Evolutionary conservation across 805 yeast species (phyloP).

Genomic region (Huiozyma naganishii): DNA sequence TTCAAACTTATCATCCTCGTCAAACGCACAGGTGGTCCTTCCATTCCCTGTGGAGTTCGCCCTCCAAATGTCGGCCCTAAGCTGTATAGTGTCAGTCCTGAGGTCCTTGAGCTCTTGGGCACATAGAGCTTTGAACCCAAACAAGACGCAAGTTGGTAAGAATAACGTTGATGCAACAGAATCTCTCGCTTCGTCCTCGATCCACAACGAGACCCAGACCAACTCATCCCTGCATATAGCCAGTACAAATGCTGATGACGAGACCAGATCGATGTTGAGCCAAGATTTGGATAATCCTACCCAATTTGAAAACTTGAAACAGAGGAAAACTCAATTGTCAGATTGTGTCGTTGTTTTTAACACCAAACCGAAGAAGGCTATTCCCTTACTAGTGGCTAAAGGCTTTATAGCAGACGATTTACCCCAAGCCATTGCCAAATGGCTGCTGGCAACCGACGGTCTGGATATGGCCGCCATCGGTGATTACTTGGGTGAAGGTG

Average conservation of each 20-base stretch:
- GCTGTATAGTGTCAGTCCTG: conserved; percentile 70
- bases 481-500: conserved; percentile 86
- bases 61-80: conserved; percentile 69
- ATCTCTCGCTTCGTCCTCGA: conserved; percentile 15
- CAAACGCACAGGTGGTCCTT: conserved; percentile 10
- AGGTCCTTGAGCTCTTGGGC: conserved; percentile 82
- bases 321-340: conserved; percentile 67
- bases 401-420: conserved; percentile 52
- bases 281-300: conserved; percentile 56
- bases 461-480: conserved; percentile 80
- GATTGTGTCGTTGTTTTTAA: conserved; percentile 76
- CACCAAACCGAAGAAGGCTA: conserved; percentile 74
- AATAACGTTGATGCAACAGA: conserved; percentile 1
- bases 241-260: conserved; percentile 8
- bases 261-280: conserved; percentile 7
- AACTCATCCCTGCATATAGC: background rate
- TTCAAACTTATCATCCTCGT: conserved; percentile 38
- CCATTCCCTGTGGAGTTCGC: conserved; percentile 71
- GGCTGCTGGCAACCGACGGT: conserved; percentile 63
- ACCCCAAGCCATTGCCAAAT: conserved; percentile 63
- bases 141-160: background rate
- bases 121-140: conserved; percentile 43
- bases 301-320: conserved; percentile 78
- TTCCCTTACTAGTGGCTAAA: conserved; percentile 47
- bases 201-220: conserved; percentile 2